Conservation (phyloP, 176 grass and related monocot species). For the Pharus latifolius region DNA sequence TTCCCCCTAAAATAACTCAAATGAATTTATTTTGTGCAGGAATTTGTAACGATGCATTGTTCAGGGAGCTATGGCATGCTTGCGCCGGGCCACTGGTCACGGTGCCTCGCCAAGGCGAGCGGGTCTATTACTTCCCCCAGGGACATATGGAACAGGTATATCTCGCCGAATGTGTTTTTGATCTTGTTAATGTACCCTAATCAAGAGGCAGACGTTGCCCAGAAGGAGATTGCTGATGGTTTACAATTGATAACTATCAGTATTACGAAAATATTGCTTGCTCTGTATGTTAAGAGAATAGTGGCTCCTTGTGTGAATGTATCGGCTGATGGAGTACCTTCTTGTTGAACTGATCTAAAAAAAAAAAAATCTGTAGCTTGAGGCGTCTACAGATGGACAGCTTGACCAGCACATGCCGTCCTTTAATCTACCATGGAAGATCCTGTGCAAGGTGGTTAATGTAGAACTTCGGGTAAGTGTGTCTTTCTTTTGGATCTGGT, state of each 20-base stretch:
- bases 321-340: slow-evolving; percentile 6
- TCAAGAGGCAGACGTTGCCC: no score
- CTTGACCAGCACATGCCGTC: slow-evolving; percentile 66
- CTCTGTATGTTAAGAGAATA: not conserved
- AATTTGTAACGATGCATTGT: slow-evolving; percentile 36
- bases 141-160: slow-evolving; percentile 96
- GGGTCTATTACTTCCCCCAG: slow-evolving; percentile 93
- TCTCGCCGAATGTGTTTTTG: not conserved
- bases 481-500: not conserved
- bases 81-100: slow-evolving; percentile 74
- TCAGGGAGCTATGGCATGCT: slow-evolving; percentile 79
- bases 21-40: slow-evolving; percentile 17
- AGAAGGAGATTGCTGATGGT: not conserved
- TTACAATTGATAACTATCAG: not conserved
- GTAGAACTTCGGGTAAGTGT: slow-evolving; percentile 65
- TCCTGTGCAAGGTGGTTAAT: slow-evolving; percentile 79
- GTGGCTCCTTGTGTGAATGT: not conserved
- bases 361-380: slow-evolving; percentile 37
- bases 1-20: not conserved
- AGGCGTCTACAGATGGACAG: slow-evolving; percentile 74
- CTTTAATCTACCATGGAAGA: slow-evolving; percentile 65
- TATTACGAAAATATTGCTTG: not conserved
- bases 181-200: not conserved
- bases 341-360: not conserved
- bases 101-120: slow-evolving; percentile 55